These are phyloP conservation scores for Ophiosphaerella herpotricha DNA, from an alignment of 2,329 filamentous ascomycete species.

Conservation along the genomic window DNA sequence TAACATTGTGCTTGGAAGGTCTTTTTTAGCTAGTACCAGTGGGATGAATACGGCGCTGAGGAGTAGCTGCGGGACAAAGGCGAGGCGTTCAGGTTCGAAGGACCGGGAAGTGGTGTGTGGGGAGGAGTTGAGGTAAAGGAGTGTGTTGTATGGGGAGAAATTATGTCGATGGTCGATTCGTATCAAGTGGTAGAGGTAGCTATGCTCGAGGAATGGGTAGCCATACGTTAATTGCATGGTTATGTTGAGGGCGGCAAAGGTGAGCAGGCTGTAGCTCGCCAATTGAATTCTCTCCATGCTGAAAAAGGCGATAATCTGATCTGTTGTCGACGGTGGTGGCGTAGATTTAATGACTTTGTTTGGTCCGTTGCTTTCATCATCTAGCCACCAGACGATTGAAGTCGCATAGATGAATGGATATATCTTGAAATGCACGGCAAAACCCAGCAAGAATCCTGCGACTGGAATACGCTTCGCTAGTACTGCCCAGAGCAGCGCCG, in stretches of 20 bases:
- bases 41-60: conserved; percentile 79
- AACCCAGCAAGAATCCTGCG: conserved; percentile 75
- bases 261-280: conserved; percentile 67
- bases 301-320: conserved; percentile 27
- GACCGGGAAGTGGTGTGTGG: conserved; percentile 45
- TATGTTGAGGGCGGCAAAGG: conserved; percentile 74
- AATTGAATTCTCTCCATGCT: conserved; percentile 59
- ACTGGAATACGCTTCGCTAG: conserved; percentile 64
- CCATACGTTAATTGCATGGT: conserved; percentile 80
- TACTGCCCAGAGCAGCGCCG: conserved; percentile 82
- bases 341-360: conserved; percentile 5
- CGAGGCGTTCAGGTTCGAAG: conserved; percentile 72
- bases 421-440: conserved; percentile 96
- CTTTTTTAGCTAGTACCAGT: conserved; percentile 75
- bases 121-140: conserved; percentile 85
- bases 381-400: conserved; percentile 80
- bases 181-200: conserved; percentile 88
- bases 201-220: conserved; percentile 81
- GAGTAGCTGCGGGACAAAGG: conserved; percentile 85
- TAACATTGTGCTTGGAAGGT: conserved; percentile 83
- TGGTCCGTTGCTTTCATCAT: conserved; percentile 51
- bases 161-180: conserved; percentile 97
- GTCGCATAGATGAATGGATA: conserved; percentile 96
- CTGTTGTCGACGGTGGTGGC: conserved; percentile 23
- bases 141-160: conserved; percentile 93